Base-by-base conservation (phyloP, 768 basidiomycete genomes). In the Megacollybia marginata region DNA sequence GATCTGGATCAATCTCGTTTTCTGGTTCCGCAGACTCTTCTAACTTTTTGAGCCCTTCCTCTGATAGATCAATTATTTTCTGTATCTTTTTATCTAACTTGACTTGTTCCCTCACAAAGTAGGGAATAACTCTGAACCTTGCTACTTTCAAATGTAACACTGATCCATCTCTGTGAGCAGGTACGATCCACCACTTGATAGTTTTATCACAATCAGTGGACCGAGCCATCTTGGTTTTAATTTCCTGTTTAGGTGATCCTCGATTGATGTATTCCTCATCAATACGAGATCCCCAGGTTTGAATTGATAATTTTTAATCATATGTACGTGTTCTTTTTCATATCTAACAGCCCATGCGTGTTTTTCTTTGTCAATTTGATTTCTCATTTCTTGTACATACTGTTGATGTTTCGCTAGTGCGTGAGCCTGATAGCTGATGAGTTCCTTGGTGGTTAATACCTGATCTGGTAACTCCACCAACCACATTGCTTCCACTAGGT, bases 281-380 rank as follows among this genome's bases (percentile, higher is more conserved):
- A 73, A 48, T 0, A 73, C 65, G 0, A 75, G 54, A 3, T 62
- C 60, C 11, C 69, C 69, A 2, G 51, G 51, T 12, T 57, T 33
- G 49, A 68, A 72, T n/a, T 59, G 33, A 48, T 49, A 65, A n/a
- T 65, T 49, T 3, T 46, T 43, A 28, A 69, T 65, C 1, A 46
- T 52, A 16, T 52, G 10, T 2, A 50, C 48, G 42, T 65, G 59
- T 0, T 58, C 48, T 13, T 51, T 33, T 33, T 61, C 54, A 44
- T 59, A 61, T 7, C 48, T 47, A 0, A 16, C 15, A 4, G 59
- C 60, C 5, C 54, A 57, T 18, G 51, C 49, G 31, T 52, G 23
- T 9, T 52, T 40, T 1, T 54, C 50, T 34, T 51, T 48, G 35
- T 50, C 52, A 1, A 62, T 13, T 53, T 52, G 5, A 31, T 23